Evolutionary conservation across 2,329 filamentous ascomycete species (phyloP).

Genomic region (Cercospora sp.): DNA sequence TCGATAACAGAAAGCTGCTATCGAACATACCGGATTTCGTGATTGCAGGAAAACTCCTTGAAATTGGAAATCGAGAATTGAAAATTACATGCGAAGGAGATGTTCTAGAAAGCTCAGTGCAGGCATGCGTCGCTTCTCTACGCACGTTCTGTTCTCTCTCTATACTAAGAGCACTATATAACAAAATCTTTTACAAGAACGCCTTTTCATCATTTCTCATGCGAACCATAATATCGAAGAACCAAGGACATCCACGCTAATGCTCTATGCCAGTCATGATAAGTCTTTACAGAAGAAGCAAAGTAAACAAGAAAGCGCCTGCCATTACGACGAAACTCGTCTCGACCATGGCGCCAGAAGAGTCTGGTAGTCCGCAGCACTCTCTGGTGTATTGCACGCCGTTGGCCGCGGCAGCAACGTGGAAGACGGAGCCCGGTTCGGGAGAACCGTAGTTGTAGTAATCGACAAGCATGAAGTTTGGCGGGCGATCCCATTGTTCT

Average conservation of each 20-base stretch:
- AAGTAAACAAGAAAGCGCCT: constrained; percentile 14
- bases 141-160: background rate
- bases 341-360: constrained; percentile 5
- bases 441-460: constrained; percentile 74
- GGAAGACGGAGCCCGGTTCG: constrained; percentile 70
- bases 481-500: constrained; percentile 64
- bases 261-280: background rate
- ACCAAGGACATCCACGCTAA: background rate
- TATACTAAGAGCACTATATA: background rate
- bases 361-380: constrained; percentile 54
- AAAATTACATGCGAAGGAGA: too few species aligned
- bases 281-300: constrained; percentile 1
- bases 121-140: background rate
- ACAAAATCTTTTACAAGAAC: background rate
- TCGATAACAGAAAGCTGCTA: background rate
- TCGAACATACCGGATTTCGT: background rate
- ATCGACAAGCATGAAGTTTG: constrained; percentile 79
- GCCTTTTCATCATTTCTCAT: background rate
- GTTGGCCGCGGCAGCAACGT: constrained; percentile 69
- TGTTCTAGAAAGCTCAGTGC: too few species aligned
- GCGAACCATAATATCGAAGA: background rate
- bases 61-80: too few species aligned
- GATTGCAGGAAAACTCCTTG: too few species aligned
- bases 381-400: constrained; percentile 65
- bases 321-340: constrained; percentile 18